Evolutionary conservation across 78 protist species (phyloP).

Genomic region (Dictyostelium firmibasis): DNA sequence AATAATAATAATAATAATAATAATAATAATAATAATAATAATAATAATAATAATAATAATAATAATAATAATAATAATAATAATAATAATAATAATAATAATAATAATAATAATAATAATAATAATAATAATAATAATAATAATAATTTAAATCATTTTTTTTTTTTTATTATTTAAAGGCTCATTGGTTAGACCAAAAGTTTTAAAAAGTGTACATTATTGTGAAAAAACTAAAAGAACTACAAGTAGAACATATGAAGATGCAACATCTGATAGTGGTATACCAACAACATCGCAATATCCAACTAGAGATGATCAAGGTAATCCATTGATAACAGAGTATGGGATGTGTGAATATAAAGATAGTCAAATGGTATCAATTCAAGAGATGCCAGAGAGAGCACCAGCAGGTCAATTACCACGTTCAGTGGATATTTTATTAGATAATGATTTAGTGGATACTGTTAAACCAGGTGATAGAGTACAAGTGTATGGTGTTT

Average conservation of each 20-base stretch:
- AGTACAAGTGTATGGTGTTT: conserved; percentile 86
- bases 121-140: neutral
- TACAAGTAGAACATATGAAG: conserved; percentile 83
- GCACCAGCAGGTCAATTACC: conserved; percentile 99
- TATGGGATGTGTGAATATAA: conserved; percentile 95
- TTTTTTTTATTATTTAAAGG: neutral
- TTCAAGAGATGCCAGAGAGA: conserved; percentile 99
- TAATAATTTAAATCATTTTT: neutral
- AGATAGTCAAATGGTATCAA: conserved; percentile 90
- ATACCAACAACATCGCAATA: conserved; percentile 84
- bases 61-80: neutral
- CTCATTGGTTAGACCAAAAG: conserved; percentile 89
- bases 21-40: neutral
- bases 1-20: neutral
- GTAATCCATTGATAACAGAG: conserved; percentile 96
- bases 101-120: neutral
- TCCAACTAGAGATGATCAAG: conserved; percentile 91
- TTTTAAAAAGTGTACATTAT: conserved; percentile 95
- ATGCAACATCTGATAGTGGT: conserved; percentile 79
- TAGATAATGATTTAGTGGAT: conserved; percentile 97
- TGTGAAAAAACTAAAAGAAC: conserved; percentile 85
- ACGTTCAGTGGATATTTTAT: conserved; percentile 91
- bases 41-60: neutral
- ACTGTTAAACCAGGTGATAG: conserved; percentile 98
- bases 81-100: neutral